These are phyloP conservation scores for Globisporangium spinosum DNA, from an alignment of 352 stramenopile genomes.

Conservation along the genomic window DNA sequence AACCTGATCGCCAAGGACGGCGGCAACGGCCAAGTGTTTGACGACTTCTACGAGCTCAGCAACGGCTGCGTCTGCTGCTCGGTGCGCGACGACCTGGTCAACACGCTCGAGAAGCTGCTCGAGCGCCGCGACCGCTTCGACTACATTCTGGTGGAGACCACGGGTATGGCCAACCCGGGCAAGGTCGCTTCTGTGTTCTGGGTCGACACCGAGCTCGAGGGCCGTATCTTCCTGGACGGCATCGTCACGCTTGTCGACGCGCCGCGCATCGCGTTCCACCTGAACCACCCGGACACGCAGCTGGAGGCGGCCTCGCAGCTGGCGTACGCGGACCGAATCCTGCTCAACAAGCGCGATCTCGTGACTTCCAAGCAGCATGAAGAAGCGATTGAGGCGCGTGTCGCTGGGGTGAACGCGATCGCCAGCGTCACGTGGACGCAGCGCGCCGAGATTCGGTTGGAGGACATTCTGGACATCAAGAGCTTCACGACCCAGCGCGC, in stretches of 20 bases:
- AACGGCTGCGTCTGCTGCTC: constrained; percentile 99
- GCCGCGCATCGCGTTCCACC: constrained; percentile 86
- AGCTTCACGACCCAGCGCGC: constrained; percentile 71
- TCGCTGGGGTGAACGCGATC: constrained; percentile 63
- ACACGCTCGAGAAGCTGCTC: constrained; percentile 84
- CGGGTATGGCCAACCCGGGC: constrained; percentile 91
- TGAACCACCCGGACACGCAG: constrained; percentile 48
- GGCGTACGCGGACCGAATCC: constrained; percentile 97
- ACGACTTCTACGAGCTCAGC: constrained; percentile 93
- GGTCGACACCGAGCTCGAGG: constrained; percentile 90
- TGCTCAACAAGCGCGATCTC: constrained; percentile 98
- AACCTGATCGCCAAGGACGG: constrained; percentile 85
- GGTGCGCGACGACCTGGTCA: constrained; percentile 89
- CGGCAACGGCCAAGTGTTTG: constrained; percentile 54
- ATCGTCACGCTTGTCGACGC: constrained; percentile 97
- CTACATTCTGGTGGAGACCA: constrained; percentile 94
- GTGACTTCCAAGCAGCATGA: constrained; percentile 59
- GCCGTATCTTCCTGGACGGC: constrained; percentile 89
- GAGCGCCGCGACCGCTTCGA: constrained; percentile 80
- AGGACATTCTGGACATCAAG: constrained; percentile 75
- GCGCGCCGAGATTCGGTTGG: constrained; percentile 49
- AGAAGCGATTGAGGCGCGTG: constrained; percentile 31
- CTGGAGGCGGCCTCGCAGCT: constrained; percentile 94
- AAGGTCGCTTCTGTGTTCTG: constrained; percentile 96
- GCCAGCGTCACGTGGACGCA: constrained; percentile 66